Evolutionary conservation across 2,329 filamentous ascomycete species (phyloP), one percentile per base, ranked within the genome.

Genomic region (Didymella arachidicola): DNA sequence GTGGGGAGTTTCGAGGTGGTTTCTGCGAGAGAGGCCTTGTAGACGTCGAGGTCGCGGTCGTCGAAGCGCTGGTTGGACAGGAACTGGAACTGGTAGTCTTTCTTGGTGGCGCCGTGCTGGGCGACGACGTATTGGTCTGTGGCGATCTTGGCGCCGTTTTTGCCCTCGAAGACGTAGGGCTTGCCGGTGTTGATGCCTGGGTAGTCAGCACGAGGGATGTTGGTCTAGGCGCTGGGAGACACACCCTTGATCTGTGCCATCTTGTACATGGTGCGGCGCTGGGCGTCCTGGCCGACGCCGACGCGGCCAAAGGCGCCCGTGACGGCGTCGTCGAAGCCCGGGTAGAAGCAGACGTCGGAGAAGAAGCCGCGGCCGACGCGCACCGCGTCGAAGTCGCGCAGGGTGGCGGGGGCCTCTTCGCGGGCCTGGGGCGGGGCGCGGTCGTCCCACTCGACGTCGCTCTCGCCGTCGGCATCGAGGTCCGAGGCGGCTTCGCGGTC

Each of bases 291-390:
- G 0, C 93, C 94, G 56, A 97, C 86, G 62, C 89, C 91, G 64
- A 98, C 87, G 50, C 95, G 91, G 36, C 89, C 89, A 74, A 90
- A 99, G 77, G 93, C 96, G 50, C 92, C 92, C 16, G 83, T 87
- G 69, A 97, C 90, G 29, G 90, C 85, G 8, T 90, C 81, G 55
- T 96, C 91, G 66, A 99, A 97, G 4, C 89, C 89, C 11, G 95
- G 95, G 67, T 93, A 94, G 80, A 96, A 97, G 82, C 93, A 97
- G 54, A 97, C 90, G 71, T 94, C 88, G 7, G 90, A 89, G 75
- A 99, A 97, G 71, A 93, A 91, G 66, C 86, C 90, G 62, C 95
- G 87, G 48, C 93, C 92, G 58, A 99, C 86, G 57, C 92, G 87
- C 52, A 94, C 87, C 49, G 91, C 87, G 72, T 98, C 90, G 64